Conservation (phyloP, 2,329 filamentous ascomycete genomes). For the Penicillium frequentans region DNA sequence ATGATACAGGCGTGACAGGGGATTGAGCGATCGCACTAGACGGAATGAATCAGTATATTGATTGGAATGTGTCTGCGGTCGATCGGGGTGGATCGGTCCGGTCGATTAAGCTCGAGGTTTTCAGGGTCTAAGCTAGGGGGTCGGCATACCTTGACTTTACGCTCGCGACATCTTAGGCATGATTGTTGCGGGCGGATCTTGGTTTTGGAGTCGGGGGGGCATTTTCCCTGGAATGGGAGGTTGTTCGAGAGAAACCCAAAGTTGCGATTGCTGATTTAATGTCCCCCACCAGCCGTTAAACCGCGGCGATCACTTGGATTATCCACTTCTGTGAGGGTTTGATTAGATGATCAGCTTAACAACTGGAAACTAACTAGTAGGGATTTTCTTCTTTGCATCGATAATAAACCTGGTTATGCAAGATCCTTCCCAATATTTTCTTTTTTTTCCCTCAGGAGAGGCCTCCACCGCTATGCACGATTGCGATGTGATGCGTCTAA, state of each 20-base stretch:
- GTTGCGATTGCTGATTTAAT: not conserved
- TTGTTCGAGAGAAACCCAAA: not conserved
- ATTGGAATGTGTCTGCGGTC: not conserved
- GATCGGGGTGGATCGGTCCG: not conserved
- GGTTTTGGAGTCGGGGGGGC: not conserved
- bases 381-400: not conserved
- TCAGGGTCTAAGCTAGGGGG: not conserved
- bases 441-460: not conserved
- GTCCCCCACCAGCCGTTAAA: not conserved
- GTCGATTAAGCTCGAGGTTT: not conserved
- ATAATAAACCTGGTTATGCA: not conserved
- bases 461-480: not conserved
- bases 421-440: not conserved
- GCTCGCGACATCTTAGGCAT: constrained; percentile 29
- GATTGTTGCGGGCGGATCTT: constrained; percentile 30
- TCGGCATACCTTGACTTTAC: constrained; percentile 28
- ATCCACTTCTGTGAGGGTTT: not conserved
- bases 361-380: no score
- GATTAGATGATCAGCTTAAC: not conserved
- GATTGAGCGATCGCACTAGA: constrained; percentile 29
- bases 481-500: constrained; percentile 3
- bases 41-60: not conserved
- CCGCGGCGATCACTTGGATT: not conserved
- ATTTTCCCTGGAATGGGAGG: not conserved
- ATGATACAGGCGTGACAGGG: constrained; percentile 28